Percentiles rank a stretch among this genome's conserved stretches.
phyloP scores from a whole-genome alignment of 495 filamentous ascomycete genomes.

The Tuber magnatum region DNA sequence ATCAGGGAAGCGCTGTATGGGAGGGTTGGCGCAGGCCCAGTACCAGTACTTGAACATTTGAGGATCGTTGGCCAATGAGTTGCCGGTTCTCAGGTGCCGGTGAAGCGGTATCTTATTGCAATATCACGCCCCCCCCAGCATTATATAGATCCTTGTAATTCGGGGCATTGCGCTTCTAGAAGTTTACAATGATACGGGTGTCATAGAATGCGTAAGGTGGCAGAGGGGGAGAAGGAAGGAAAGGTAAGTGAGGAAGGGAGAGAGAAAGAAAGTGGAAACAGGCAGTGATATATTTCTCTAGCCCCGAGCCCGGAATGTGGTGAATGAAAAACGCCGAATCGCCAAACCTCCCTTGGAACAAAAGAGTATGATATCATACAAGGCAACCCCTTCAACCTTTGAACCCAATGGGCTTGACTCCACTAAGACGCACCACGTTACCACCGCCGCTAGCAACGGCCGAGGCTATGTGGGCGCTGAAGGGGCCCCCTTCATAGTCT shows the following conservation, averaged over 20 bases:
- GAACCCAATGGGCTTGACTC: slow-evolving; percentile 34
- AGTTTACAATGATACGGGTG: not conserved
- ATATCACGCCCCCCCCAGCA: too few relatives aligned
- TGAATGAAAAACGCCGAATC: not conserved
- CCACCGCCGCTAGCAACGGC: slow-evolving; percentile 31
- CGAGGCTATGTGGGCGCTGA: not conserved
- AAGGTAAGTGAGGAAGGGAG: too few relatives aligned
- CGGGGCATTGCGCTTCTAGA: not conserved
- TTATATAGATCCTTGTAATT: too few relatives aligned
- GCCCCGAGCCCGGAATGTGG: not conserved
- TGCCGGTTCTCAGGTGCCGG: not conserved
- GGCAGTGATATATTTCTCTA: not conserved
- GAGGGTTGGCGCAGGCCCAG: not conserved
- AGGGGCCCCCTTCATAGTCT: slow-evolving; percentile 17
- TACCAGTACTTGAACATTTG: not conserved
- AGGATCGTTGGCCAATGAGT: not conserved
- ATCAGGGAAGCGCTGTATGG: not conserved
- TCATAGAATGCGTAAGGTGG: not conserved
- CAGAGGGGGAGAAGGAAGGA: not conserved
- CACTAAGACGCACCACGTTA: slow-evolving; percentile 35
- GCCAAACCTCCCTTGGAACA: not conserved
- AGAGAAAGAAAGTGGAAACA: not conserved
- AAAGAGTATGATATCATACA: not conserved
- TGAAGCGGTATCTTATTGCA: too few relatives aligned
- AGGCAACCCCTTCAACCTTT: slow-evolving; percentile 1